These are phyloP conservation scores for Tulasnella sp. DNA, from an alignment of 768 basidiomycete genomes.

Conservation along the genomic window DNA sequence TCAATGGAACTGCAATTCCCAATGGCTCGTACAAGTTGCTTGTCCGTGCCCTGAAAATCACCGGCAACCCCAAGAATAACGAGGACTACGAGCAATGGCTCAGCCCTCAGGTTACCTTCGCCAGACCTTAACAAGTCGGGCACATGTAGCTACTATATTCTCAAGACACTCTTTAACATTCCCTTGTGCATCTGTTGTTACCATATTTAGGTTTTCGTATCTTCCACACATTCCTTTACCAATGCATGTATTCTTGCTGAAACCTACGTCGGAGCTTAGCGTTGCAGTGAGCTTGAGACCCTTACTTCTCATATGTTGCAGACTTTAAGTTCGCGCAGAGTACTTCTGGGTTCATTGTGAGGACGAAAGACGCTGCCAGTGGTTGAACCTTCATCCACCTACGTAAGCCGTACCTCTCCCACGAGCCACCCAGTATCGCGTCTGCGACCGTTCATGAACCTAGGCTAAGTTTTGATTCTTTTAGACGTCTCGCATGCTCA, in stretches of 20 bases:
- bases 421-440: neutral
- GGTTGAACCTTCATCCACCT: neutral
- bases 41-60: slow-evolving; percentile 47
- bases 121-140: neutral
- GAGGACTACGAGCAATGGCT: slow-evolving; percentile 53
- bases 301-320: neutral
- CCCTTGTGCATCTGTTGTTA: neutral
- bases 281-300: neutral
- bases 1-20: slow-evolving; percentile 16
- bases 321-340: neutral
- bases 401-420: neutral
- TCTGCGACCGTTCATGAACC: neutral
- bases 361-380: too few species aligned
- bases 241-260: neutral
- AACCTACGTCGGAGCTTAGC: neutral
- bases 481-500: neutral
- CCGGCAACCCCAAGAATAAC: slow-evolving; percentile 49
- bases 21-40: slow-evolving; percentile 31
- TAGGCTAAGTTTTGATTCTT: neutral
- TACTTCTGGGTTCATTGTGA: neutral
- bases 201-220: neutral
- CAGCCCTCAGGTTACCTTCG: slow-evolving; percentile 43
- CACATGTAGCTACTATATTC: neutral
- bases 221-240: neutral
- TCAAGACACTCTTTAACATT: neutral